A percentile compares a stretch with the other conserved stretches of the same genome.
These are phyloP conservation scores for Euphorbia corollata DNA, from an alignment of 441 rosid genomes.

Conservation along the genomic window DNA sequence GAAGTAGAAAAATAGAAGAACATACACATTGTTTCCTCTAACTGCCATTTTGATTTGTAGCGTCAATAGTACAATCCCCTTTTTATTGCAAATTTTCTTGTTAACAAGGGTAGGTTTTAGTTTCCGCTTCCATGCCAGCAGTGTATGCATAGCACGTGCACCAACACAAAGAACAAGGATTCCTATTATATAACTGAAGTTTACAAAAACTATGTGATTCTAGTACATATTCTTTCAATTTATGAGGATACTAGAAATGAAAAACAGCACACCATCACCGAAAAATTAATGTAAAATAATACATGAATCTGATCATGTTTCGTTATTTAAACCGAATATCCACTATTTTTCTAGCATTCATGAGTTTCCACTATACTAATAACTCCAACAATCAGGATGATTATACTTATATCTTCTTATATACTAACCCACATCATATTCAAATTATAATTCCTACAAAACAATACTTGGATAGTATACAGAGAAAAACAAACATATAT, in stretches of 20 bases:
- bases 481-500: too few relatives aligned
- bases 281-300: not conserved
- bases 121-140: not conserved
- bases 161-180: conserved; percentile 1
- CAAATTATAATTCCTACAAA: too few relatives aligned
- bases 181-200: not conserved
- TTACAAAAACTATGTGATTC: not conserved
- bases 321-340: not conserved
- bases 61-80: too few relatives aligned
- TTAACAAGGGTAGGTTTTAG: too few relatives aligned
- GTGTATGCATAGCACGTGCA: too few relatives aligned
- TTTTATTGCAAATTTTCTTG: too few relatives aligned
- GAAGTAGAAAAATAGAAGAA: too few relatives aligned
- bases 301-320: not conserved
- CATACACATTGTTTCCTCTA: too few relatives aligned
- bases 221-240: not conserved
- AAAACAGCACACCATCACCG: not conserved
- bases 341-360: not conserved
- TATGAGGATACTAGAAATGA: not conserved
- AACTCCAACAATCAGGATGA: not conserved
- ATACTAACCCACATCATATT: not conserved
- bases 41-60: too few relatives aligned
- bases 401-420: not conserved
- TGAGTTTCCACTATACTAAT: not conserved
- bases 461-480: too few relatives aligned